A percentile compares a stretch with the other conserved stretches of the same genome.
Evolutionary conservation across 164 flowering plant species (phyloP).

Genomic region (Brasenia schreberi): DNA sequence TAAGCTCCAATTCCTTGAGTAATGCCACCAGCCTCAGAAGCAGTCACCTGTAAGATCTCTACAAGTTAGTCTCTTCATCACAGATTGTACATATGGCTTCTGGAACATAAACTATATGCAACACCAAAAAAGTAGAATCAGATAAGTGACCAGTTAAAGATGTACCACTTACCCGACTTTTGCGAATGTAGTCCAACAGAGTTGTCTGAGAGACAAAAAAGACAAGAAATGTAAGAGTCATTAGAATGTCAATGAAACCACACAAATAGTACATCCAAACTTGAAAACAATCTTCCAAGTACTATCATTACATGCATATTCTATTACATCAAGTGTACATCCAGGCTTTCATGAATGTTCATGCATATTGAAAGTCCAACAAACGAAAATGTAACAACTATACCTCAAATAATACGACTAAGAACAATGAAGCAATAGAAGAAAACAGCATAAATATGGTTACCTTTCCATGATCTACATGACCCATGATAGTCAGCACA

Average conservation of each 20-base stretch:
- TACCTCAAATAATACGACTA: neutral
- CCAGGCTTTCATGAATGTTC: no score
- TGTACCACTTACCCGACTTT: slow-evolving; percentile 57
- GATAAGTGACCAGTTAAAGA: neutral
- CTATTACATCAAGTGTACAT: no score
- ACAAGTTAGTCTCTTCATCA: neutral
- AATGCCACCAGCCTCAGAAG: slow-evolving; percentile 95
- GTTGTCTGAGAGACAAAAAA: slow-evolving; percentile 56
- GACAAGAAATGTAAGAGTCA: no score
- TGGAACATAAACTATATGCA: neutral
- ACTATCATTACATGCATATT: no score
- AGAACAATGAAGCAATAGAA: neutral
- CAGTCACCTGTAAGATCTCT: slow-evolving; percentile 52
- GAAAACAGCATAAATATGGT: slow-evolving; percentile 2
- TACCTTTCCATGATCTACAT: slow-evolving; percentile 98
- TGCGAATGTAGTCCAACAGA: slow-evolving; percentile 81
- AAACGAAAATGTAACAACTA: no score
- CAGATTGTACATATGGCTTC: neutral
- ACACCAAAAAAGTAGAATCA: neutral
- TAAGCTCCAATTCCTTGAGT: slow-evolving; percentile 99
- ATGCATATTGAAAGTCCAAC: no score
- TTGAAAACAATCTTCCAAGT: no score
- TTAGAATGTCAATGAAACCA: no score
- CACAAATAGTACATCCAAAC: no score
- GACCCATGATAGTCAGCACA: slow-evolving; percentile 93